Conservation (phyloP, 2,329 filamentous ascomycete species). For the Ophiostoma sp. region DNA sequence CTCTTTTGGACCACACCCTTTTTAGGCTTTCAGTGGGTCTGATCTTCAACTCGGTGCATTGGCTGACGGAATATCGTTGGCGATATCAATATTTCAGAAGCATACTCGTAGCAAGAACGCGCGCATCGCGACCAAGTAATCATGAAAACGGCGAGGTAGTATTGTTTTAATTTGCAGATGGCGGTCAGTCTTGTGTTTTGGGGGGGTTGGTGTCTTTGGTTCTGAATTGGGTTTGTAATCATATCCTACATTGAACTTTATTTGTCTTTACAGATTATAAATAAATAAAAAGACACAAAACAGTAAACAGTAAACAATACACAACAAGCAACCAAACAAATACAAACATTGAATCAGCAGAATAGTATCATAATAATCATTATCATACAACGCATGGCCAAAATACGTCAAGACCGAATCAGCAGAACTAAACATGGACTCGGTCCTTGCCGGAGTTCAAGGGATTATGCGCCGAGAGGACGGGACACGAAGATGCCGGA, state of each 20-base stretch:
- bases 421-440: background rate
- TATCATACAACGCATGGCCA: background rate
- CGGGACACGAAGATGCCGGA: background rate
- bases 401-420: background rate
- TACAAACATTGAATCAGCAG: background rate
- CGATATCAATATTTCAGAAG: background rate
- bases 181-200: background rate
- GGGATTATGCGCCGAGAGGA: background rate
- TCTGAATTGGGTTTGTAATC: background rate
- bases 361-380: background rate
- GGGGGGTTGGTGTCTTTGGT: background rate
- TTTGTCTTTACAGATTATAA: no score
- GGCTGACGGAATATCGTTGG: background rate
- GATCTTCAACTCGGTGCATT: background rate
- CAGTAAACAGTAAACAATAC: no score
- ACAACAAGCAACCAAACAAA: background rate
- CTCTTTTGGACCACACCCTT: constrained; percentile 18
- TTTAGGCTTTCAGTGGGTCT: background rate
- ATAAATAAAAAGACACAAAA: no score
- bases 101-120: background rate
- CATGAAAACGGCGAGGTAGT: background rate
- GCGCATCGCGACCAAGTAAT: background rate
- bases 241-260: no score
- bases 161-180: background rate
- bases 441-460: constrained; percentile 3